Evolutionary conservation across 805 yeast species (phyloP), one percentile per base, ranked within the genome.

Genomic region (Lachancea kluyveri): DNA sequence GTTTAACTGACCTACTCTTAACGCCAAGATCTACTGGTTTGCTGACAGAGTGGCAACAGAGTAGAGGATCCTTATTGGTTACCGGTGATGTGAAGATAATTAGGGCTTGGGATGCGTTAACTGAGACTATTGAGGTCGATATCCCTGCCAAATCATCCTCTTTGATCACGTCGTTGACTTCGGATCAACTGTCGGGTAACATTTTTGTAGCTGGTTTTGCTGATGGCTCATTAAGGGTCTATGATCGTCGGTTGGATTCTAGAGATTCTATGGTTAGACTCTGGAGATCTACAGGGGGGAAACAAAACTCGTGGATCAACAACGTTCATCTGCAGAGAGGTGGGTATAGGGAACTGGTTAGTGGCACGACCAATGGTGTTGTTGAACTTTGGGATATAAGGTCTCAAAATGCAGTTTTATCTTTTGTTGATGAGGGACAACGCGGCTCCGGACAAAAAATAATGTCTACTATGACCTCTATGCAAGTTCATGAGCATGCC

Each of bases 311-410:
- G 3, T 70, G 85, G 46, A 75, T 90, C 25, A 65, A 77, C 27
- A 85, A 82, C 44, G 77, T 88, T 7, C 95, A 85, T 49, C 81
- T 92, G 94, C 98, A 92, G 63, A 70, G 98, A 47, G 98, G 98
- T 22, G 98, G 98, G 0, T 75, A 76, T 46, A 68, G 98, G 35
- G 98, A 92, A 52, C 67, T 92, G 27, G 80, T 81, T 3, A 77
- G 90, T 41, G 97, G 94, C 0, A 70, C 81, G 6, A 62, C 82
- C 0, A 92, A 84, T 49, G 96, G 98, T 2, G 64, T 68, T 26
- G 81, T 92, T 3, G 82, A 79, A 35, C 54, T 92, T 16, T 92
- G 97, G 97, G 98, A 92, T 59, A 79, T 92, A 18, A 67, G 98
- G 38, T 54, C 65, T 21, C 71, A 74, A 33, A 74, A 74, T 7